phyloP scores from a whole-genome alignment of 2,329 filamentous ascomycete species.

The Monilinia laxa region DNA sequence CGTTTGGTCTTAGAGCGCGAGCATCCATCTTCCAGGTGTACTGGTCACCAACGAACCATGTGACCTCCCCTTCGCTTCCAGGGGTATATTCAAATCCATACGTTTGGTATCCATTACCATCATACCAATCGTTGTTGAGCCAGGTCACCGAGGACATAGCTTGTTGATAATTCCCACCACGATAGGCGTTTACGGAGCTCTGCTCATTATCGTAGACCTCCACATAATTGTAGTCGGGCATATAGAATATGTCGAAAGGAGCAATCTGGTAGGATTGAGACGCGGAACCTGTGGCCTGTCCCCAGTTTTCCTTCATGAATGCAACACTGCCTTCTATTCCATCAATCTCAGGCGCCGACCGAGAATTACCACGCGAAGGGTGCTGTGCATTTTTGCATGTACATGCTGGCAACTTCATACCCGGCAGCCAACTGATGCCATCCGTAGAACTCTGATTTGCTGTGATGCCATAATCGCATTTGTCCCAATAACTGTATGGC shows the following conservation, averaged over 20 bases:
- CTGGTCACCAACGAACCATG: slow-evolving; percentile 66
- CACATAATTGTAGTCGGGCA: slow-evolving; percentile 62
- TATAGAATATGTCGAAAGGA: slow-evolving; percentile 69
- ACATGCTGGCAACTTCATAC: slow-evolving; percentile 68
- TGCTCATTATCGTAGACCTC: slow-evolving; percentile 62
- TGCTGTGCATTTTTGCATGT: slow-evolving; percentile 65
- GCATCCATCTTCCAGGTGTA: slow-evolving; percentile 64
- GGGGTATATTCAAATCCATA: slow-evolving; percentile 65
- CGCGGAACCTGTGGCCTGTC: slow-evolving; percentile 52
- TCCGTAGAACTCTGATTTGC: slow-evolving; percentile 68
- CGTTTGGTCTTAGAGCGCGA: slow-evolving; percentile 62
- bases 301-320: slow-evolving; percentile 43
- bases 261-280: slow-evolving; percentile 68
- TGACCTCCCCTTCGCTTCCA: slow-evolving; percentile 58
- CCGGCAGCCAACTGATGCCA: slow-evolving; percentile 65
- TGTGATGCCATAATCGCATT: slow-evolving; percentile 69
- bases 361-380: slow-evolving; percentile 62
- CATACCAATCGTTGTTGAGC: slow-evolving; percentile 66
- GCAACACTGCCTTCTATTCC: slow-evolving; percentile 63
- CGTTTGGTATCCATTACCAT: slow-evolving; percentile 60
- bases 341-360: slow-evolving; percentile 71
- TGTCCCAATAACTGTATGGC: slow-evolving; percentile 70
- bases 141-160: slow-evolving; percentile 60
- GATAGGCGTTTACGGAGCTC: slow-evolving; percentile 59
- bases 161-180: slow-evolving; percentile 62